Percentiles rank a stretch among this genome's conserved stretches.
Evolutionary conservation across 73 alveolate species (phyloP).

Genomic region (Paramecium biaurelia): DNA sequence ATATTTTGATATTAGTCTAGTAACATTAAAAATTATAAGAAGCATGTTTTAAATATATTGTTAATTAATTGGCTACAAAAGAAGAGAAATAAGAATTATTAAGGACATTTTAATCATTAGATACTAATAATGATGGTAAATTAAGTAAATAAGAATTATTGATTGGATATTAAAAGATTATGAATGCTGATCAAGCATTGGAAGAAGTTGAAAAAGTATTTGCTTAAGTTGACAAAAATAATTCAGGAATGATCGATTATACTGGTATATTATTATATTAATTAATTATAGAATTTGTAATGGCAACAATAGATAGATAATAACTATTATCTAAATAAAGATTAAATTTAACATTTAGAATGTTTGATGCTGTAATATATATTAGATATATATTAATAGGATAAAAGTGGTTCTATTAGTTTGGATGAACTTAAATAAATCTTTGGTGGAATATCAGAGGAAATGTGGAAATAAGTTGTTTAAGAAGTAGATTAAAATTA

Average conservation of each 20-base stretch:
- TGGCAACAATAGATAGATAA: slow-evolving; percentile 61
- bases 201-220: slow-evolving; percentile 65
- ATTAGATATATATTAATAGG: neutral
- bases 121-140: slow-evolving; percentile 76
- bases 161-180: slow-evolving; percentile 61
- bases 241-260: slow-evolving; percentile 70
- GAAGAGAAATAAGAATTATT: slow-evolving; percentile 72
- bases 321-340: slow-evolving; percentile 46
- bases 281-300: slow-evolving; percentile 57
- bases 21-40: slow-evolving; percentile 71
- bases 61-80: slow-evolving; percentile 66
- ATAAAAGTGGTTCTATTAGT: slow-evolving; percentile 74
- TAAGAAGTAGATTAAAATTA: slow-evolving; percentile 79
- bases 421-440: slow-evolving; percentile 68
- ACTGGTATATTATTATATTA: neutral
- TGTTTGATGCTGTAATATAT: slow-evolving; percentile 59
- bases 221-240: slow-evolving; percentile 56
- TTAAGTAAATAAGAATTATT: slow-evolving; percentile 72
- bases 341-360: slow-evolving; percentile 63
- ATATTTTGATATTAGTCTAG: neutral
- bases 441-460: slow-evolving; percentile 68
- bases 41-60: slow-evolving; percentile 76
- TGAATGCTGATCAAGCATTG: slow-evolving; percentile 25
- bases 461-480: slow-evolving; percentile 72
- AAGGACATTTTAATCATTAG: slow-evolving; percentile 73